These are phyloP conservation scores for Hygrophila difformis DNA, from an alignment of 257 asterid genomes.

Conservation along the genomic window DNA sequence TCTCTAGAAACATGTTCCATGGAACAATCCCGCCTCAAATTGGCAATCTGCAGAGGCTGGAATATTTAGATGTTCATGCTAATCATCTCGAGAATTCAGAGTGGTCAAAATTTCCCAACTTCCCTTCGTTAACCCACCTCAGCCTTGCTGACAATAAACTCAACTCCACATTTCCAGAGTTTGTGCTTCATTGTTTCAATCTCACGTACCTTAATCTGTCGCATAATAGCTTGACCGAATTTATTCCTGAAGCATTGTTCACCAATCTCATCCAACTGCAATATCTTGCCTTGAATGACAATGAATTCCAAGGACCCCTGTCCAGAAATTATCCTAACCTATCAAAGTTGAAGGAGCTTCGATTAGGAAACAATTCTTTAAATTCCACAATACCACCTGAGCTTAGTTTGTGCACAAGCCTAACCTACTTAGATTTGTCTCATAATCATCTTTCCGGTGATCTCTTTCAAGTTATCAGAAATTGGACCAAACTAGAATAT, in stretches of 20 bases:
- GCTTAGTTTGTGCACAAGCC: slow-evolving; percentile 35
- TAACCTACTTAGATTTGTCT: slow-evolving; percentile 50
- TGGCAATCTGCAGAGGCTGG: slow-evolving; percentile 43
- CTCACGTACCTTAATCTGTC: slow-evolving; percentile 61
- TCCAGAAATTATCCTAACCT: slow-evolving; percentile 37
- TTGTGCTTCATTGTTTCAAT: slow-evolving; percentile 38
- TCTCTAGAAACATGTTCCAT: slow-evolving; percentile 39
- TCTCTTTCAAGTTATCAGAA: slow-evolving; percentile 30
- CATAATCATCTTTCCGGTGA: slow-evolving; percentile 53
- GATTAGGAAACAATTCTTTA: slow-evolving; percentile 24
- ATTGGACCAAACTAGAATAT: slow-evolving; percentile 51
- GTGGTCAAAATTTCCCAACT: slow-evolving; percentile 46
- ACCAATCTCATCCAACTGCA: slow-evolving; percentile 40
- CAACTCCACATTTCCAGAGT: slow-evolving; percentile 45
- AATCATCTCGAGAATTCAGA: slow-evolving; percentile 46
- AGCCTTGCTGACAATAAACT: slow-evolving; percentile 40
- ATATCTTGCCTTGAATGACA: slow-evolving; percentile 33
- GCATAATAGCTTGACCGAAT: slow-evolving; percentile 38
- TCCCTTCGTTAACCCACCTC: slow-evolving; percentile 47
- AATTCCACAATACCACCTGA: slow-evolving; percentile 39
- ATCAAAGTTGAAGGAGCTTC: slow-evolving; percentile 40
- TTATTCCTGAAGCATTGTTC: slow-evolving; percentile 49
- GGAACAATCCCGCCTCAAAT: slow-evolving; percentile 58
- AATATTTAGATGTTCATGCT: slow-evolving; percentile 52
- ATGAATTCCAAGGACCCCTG: slow-evolving; percentile 43